phyloP scores from a whole-genome alignment of 2,329 filamentous ascomycete genomes.

The Drechslera avenae region DNA sequence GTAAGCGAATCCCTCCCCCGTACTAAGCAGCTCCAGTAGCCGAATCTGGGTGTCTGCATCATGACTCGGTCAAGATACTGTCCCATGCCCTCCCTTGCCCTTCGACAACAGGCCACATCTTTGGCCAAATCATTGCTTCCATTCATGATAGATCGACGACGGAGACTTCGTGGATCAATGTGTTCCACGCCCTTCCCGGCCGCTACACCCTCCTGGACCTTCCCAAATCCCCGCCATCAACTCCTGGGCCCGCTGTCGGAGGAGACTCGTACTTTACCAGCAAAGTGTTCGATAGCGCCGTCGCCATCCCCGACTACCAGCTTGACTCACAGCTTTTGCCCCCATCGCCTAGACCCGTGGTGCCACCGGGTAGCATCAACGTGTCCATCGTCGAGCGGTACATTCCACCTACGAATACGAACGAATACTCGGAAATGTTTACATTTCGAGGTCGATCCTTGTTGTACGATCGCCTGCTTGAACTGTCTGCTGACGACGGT shows the following conservation, averaged over 20 bases:
- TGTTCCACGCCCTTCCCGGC: slow-evolving; percentile 67
- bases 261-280: slow-evolving; percentile 66
- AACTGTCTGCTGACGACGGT: slow-evolving; percentile 63
- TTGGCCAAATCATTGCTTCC: slow-evolving; percentile 59
- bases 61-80: slow-evolving; percentile 59
- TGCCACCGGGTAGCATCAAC: slow-evolving; percentile 64
- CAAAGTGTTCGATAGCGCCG: slow-evolving; percentile 66
- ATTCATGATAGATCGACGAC: slow-evolving; percentile 60
- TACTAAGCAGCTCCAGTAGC: slow-evolving; percentile 33
- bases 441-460: slow-evolving; percentile 58
- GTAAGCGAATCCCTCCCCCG: neutral
- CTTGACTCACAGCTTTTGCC: slow-evolving; percentile 57
- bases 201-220: slow-evolving; percentile 66
- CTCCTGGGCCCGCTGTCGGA: slow-evolving; percentile 57
- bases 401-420: slow-evolving; percentile 64
- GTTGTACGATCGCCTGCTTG: slow-evolving; percentile 64
- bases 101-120: slow-evolving; percentile 56
- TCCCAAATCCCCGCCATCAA: slow-evolving; percentile 66
- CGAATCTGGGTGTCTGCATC: slow-evolving; percentile 39
- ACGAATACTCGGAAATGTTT: slow-evolving; percentile 66
- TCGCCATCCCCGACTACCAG: slow-evolving; percentile 63
- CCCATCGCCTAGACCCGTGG: slow-evolving; percentile 61
- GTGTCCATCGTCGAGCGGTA: slow-evolving; percentile 68
- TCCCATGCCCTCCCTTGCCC: slow-evolving; percentile 66
- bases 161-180: slow-evolving; percentile 65